These are phyloP conservation scores for Phytopythium mirpurense DNA, from an alignment of 352 stramenopile genomes.

Conservation along the genomic window DNA sequence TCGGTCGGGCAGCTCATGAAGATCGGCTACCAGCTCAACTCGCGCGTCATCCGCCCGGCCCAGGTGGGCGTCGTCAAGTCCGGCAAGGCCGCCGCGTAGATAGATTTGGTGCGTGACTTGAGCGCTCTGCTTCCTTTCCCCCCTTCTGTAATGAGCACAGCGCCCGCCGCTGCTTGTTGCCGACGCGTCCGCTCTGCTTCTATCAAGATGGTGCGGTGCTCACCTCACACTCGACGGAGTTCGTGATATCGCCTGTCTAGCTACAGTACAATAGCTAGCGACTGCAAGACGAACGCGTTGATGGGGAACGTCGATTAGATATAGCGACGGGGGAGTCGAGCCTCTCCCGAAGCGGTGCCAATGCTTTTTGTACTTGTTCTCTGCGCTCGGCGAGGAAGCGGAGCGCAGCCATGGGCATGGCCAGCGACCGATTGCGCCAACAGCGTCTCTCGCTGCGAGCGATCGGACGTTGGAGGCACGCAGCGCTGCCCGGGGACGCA, in stretches of 20 bases:
- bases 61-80: conserved; percentile 92
- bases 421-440: not conserved
- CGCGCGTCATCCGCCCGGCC: conserved; percentile 93
- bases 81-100: conserved; percentile 21
- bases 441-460: too few species aligned
- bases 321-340: not conserved
- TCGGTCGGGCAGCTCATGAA: conserved; percentile 97
- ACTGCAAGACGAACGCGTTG: too few species aligned
- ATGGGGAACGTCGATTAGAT: conserved; percentile 5
- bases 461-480: too few species aligned
- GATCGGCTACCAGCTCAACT: conserved; percentile 94
- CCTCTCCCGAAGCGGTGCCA: not conserved
- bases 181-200: too few species aligned
- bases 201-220: too few species aligned
- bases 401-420: not conserved
- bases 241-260: too few species aligned
- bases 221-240: too few species aligned
- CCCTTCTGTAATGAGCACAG: not conserved
- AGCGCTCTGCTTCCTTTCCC: not conserved
- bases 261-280: too few species aligned
- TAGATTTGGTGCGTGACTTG: too few species aligned
- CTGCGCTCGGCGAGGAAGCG: not conserved
- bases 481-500: too few species aligned
- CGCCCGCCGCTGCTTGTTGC: not conserved
- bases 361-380: not conserved